Evolutionary conservation across 371 early-diverging fungal species (phyloP), one percentile per base, ranked within the genome.

Genomic region (Mortierella sp.): DNA sequence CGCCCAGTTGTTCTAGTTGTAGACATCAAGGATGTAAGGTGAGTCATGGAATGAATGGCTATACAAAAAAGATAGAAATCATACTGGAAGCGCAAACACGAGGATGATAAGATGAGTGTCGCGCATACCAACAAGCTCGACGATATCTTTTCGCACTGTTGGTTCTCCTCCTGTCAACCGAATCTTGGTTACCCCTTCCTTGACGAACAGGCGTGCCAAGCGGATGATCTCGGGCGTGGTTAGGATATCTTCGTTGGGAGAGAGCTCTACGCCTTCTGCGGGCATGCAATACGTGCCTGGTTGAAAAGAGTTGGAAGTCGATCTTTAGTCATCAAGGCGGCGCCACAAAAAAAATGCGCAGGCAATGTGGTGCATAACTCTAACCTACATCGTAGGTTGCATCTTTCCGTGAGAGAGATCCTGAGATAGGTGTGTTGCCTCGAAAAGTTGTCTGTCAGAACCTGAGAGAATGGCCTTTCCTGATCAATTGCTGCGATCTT

Each of bases 261-360:
- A 89, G 9, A 97, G 81, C 6, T 86, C 84, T 0, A 96, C 86
- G 7, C 98, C 98, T 61, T 94, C 94, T 41, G 87, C 94, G 7
- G 96, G 97, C 98, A 97, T 97, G 79, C 98, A 97, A 80, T 97
- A 97, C 0, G 94, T 93, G 70, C 94, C 93, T 92, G 51, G 30
- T 24, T 6, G 30, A 19, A 48, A 16, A 27, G 27, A 19, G 14
- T 38, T 31, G 21, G 46, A 23, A 21, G 31, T 48, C 42, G 12
- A 34, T 12, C 6, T 51, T 38, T 54, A 4, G 49, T 28, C 41
- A 61, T 61, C 28, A 10, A 26, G n/a, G 47, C 27, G 28, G 34
- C 34, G 31, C 23, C 24, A 47, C 21, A 13, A 43, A 43, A 16
- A 14, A 19, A 43, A 5, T 43, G 19, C 45, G 45, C 45, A 43